Base-by-base conservation (phyloP, 805 yeast genomes). In the Saccharomyces mikatae region DNA sequence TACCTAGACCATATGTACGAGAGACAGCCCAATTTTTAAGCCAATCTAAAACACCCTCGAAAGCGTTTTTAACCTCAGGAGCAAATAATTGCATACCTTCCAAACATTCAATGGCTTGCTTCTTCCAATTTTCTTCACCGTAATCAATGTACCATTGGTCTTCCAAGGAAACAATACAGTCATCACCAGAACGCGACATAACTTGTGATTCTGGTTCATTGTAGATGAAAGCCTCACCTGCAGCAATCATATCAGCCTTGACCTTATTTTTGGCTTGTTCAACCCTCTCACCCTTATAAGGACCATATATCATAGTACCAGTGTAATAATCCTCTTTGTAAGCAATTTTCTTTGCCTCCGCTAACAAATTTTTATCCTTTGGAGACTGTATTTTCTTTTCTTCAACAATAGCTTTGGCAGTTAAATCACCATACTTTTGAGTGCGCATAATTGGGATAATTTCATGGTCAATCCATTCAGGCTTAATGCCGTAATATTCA, bases 121-220 rank as follows among this genome's bases (percentile, higher is more conserved):
- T 72, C 68, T 87, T 88, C 99, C 99, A 94, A 14, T 74, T 62
- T 62, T 82, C 89, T 80, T 94, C 99, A 79, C 99, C 99, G 67
- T 94, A 94, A 71, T 94, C 97, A 64, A 89, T 80, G 73, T 83
- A 94, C 99, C 99, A 94, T 78, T 94, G 99, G 74, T 94, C 98
- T 75, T 95, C 98, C 52, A 94, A 80, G 5, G 98, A 89, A 46
- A 94, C 99, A 64, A 92, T 84, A 80, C 99, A 94, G 56, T 84
- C 89, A 70, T 94, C 99, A 62, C 97, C 97, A 47, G 97, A 89
- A 75, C 99, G 87, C 14, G 98, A 92, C 49, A 89, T 80, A 49
- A 94, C 97, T 47, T 76, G 76, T 47, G 86, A 81, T 74, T 94
- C 99, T 48, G 99, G 99, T 77, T 94, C 99, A 64, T 86, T 85